These are phyloP conservation scores for Wickerhamiella slavikovae DNA, from an alignment of 805 yeast species.

Conservation along the genomic window DNA sequence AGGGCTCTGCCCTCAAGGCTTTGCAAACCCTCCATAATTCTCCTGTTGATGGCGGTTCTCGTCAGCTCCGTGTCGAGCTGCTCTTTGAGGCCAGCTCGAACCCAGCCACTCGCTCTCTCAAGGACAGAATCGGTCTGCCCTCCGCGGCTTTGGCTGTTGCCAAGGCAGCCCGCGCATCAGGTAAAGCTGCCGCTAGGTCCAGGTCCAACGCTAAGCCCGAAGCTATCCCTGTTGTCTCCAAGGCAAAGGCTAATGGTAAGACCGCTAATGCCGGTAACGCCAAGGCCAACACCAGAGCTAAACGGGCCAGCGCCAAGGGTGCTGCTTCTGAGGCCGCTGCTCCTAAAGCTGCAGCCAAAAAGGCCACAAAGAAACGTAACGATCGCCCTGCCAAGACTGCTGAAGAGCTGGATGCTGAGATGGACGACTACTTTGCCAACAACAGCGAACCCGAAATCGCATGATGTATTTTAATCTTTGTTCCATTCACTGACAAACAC, in stretches of 20 bases:
- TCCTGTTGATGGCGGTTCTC: slow-evolving; percentile 74
- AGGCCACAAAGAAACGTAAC: slow-evolving; percentile 11
- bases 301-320: slow-evolving; percentile 6
- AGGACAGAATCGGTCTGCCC: not conserved
- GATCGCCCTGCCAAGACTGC: slow-evolving; percentile 47
- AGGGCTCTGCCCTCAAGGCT: slow-evolving; percentile 56
- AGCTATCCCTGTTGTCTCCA: slow-evolving; percentile 5
- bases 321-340: slow-evolving; percentile 7
- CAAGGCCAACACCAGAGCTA: slow-evolving; percentile 5
- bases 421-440: slow-evolving; percentile 67
- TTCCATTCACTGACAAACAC: no score
- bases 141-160: slow-evolving; percentile 4
- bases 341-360: slow-evolving; percentile 5
- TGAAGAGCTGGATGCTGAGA: slow-evolving; percentile 92
- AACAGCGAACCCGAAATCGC: no score
- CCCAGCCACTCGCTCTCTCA: slow-evolving; percentile 46
- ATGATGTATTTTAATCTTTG: no score
- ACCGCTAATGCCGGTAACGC: slow-evolving; percentile 1
- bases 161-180: slow-evolving; percentile 3
- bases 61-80: slow-evolving; percentile 58
- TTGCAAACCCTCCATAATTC: slow-evolving; percentile 77
- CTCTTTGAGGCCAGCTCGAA: slow-evolving; percentile 66
- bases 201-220: no score
- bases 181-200: no score
- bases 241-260: slow-evolving; percentile 4